A percentile compares a stretch with the other conserved stretches of the same genome.
These are phyloP conservation scores for Herpotrichia juniperi DNA, from an alignment of 2,329 filamentous ascomycete genomes.

Conservation along the genomic window DNA sequence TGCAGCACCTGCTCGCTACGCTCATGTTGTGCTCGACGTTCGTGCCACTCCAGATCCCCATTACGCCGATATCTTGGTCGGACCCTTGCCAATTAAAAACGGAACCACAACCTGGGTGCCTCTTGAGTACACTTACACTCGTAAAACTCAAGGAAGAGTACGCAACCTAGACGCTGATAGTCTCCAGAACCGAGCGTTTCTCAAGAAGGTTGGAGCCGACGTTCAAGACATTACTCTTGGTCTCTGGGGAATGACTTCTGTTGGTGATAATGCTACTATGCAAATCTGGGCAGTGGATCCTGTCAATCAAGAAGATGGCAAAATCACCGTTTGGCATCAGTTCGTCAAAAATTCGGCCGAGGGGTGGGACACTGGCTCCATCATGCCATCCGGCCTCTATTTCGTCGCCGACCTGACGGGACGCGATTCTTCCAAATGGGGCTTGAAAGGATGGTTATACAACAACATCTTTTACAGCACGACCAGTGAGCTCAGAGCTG, in stretches of 20 bases:
- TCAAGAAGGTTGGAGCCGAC: not conserved
- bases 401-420: slow-evolving; percentile 56
- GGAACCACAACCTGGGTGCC: not conserved
- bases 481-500: slow-evolving; percentile 54
- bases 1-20: no score
- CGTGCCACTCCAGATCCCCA: no score
- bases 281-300: slow-evolving; percentile 32
- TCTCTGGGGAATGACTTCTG: not conserved
- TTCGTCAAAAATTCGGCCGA: slow-evolving; percentile 50
- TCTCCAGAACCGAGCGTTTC: not conserved
- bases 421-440: slow-evolving; percentile 59
- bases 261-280: not conserved
- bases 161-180: not conserved
- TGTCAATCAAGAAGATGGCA: slow-evolving; percentile 41
- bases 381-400: slow-evolving; percentile 55
- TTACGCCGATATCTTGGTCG: not conserved
- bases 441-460: slow-evolving; percentile 60
- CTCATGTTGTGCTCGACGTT: no score
- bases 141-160: not conserved
- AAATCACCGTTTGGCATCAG: slow-evolving; percentile 55
- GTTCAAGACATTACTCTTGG: not conserved
- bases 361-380: slow-evolving; percentile 50
- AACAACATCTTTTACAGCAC: slow-evolving; percentile 60
- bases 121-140: not conserved
- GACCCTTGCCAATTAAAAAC: not conserved